These are phyloP conservation scores for Dryas octopetala DNA, from an alignment of 306 rosid genomes.

Conservation along the genomic window DNA sequence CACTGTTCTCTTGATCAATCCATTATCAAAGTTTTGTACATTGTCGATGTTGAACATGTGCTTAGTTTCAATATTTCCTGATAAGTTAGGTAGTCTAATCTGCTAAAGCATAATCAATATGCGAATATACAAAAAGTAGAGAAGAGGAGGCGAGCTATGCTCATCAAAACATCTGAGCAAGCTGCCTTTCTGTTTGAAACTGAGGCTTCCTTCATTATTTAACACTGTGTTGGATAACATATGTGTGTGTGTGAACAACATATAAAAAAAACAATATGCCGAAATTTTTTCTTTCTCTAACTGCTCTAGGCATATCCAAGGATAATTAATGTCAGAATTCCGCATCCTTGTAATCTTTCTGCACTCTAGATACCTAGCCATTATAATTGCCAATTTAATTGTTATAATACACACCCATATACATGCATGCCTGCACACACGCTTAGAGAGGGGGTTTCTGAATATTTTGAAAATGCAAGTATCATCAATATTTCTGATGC, in stretches of 20 bases:
- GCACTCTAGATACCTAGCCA: not conserved
- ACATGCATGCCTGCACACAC: not conserved
- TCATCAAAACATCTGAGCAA: not conserved
- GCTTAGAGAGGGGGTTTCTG: not conserved
- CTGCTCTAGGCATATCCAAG: conserved; percentile 4
- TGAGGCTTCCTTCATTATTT: not conserved
- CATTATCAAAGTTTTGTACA: not conserved
- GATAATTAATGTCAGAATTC: not conserved
- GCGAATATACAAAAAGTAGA: not conserved
- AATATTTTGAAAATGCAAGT: not conserved
- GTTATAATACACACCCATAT: not conserved
- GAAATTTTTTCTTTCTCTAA: not conserved
- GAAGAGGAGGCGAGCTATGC: not conserved
- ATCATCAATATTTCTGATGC: not conserved
- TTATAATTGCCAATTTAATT: not conserved
- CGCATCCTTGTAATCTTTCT: not conserved
- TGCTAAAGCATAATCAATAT: not conserved
- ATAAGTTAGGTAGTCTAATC: not conserved
- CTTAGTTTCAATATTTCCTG: not conserved
- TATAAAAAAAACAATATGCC: too few relatives aligned
- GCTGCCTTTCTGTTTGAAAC: conserved; percentile 3
- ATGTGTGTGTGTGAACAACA: too few relatives aligned
- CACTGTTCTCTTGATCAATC: not conserved
- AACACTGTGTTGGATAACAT: not conserved
- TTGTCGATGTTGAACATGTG: not conserved